Evolutionary conservation across 2,329 filamentous ascomycete species (phyloP).

Genomic region (Didymella lethalis): DNA sequence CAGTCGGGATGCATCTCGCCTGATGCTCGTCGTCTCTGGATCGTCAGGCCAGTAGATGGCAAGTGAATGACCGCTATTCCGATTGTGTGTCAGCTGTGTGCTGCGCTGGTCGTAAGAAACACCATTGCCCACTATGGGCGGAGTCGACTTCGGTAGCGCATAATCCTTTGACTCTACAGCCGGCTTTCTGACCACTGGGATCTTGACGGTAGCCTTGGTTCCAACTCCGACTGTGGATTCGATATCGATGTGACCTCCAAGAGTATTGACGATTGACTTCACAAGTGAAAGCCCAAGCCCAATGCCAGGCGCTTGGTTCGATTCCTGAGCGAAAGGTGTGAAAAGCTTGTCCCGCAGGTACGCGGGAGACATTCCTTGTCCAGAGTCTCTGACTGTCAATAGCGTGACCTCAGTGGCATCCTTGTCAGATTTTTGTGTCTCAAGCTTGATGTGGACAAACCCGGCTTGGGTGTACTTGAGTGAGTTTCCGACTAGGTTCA

Average conservation of each 20-base stretch:
- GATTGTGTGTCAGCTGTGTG: not conserved
- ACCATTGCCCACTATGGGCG: too few relatives aligned
- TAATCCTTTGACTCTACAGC: not conserved
- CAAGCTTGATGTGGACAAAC: constrained; percentile 30
- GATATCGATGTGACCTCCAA: constrained; percentile 30
- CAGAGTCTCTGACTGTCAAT: constrained; percentile 43
- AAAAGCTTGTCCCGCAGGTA: constrained; percentile 31
- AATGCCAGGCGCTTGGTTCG: constrained; percentile 28
- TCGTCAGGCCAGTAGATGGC: constrained; percentile 3
- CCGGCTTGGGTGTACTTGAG: constrained; percentile 33
- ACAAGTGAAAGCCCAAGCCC: constrained; percentile 36
- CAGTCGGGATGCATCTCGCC: constrained; percentile 9
- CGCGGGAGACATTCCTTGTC: constrained; percentile 32
- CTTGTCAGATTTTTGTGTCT: constrained; percentile 53
- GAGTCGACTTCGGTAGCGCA: not conserved
- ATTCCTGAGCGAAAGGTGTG: constrained; percentile 34
- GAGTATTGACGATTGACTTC: constrained; percentile 25
- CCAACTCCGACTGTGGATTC: constrained; percentile 13
- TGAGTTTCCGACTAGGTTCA: constrained; percentile 37
- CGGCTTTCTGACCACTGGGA: constrained; percentile 16
- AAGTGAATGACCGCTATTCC: not conserved
- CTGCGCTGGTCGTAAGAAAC: not conserved
- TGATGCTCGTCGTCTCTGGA: not conserved
- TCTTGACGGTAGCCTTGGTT: constrained; percentile 14
- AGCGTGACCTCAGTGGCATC: constrained; percentile 40